These are phyloP conservation scores for Ceriops tagal DNA, from an alignment of 345 rosid species.

Conservation along the genomic window DNA sequence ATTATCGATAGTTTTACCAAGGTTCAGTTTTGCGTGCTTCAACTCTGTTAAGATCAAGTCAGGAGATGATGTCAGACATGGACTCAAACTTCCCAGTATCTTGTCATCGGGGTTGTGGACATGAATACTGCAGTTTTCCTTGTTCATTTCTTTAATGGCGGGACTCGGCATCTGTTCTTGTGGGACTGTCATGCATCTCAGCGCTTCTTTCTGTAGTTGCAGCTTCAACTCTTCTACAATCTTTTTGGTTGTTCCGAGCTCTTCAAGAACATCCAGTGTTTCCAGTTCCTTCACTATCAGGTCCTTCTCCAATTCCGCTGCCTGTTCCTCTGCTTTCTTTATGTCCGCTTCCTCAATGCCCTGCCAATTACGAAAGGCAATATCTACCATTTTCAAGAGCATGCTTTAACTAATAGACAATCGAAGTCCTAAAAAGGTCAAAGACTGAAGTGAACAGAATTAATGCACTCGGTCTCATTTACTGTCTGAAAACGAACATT, in stretches of 20 bases:
- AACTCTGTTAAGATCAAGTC: slow-evolving; percentile 73
- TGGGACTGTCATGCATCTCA: slow-evolving; percentile 50
- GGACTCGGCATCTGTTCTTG: slow-evolving; percentile 38
- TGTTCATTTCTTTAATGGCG: slow-evolving; percentile 57
- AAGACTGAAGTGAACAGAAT: too few species aligned
- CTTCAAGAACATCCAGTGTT: slow-evolving; percentile 90
- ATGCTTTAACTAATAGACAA: too few species aligned
- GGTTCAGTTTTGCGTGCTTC: slow-evolving; percentile 83
- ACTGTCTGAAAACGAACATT: background rate
- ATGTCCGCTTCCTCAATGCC: slow-evolving; percentile 63
- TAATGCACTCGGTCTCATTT: too few species aligned
- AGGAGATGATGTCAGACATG: slow-evolving; percentile 55
- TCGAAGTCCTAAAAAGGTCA: too few species aligned
- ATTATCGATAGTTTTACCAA: slow-evolving; percentile 80
- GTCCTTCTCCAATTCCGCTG: slow-evolving; percentile 86
- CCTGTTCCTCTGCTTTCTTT: slow-evolving; percentile 88
- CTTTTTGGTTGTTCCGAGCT: slow-evolving; percentile 74
- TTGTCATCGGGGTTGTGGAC: slow-evolving; percentile 21
- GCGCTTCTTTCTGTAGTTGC: slow-evolving; percentile 78
- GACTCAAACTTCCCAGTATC: slow-evolving; percentile 34
- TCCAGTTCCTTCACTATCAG: slow-evolving; percentile 88
- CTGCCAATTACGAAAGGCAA: slow-evolving; percentile 27
- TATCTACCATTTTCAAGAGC: too few species aligned
- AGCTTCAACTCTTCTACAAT: slow-evolving; percentile 84
- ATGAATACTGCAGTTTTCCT: slow-evolving; percentile 34